Evolutionary conservation across 2,329 filamentous ascomycete species (phyloP).

Genomic region (Apiospora kogelbergensis): DNA sequence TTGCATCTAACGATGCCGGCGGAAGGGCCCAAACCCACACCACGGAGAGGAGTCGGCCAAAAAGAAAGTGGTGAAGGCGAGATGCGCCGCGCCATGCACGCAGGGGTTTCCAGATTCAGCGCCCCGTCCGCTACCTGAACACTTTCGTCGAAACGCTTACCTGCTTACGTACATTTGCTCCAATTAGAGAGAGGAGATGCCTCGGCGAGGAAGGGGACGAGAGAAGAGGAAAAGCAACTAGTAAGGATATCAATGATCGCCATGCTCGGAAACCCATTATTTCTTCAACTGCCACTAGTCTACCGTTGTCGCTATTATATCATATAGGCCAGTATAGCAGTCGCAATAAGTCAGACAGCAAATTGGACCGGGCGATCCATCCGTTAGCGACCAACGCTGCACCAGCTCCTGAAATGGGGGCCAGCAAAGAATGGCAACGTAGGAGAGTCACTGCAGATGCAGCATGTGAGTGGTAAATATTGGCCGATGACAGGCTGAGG

Average conservation of each 20-base stretch:
- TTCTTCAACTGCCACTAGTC: slow-evolving; percentile 1
- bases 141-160: neutral
- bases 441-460: neutral
- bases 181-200: neutral
- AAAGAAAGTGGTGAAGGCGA: neutral
- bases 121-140: neutral
- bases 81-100: neutral
- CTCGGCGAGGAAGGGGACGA: neutral
- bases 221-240: neutral
- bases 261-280: neutral
- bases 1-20: neutral
- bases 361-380: neutral
- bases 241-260: neutral
- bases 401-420: neutral
- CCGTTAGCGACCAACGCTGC: neutral
- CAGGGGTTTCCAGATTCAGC: slow-evolving; percentile 1
- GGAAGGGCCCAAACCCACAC: neutral
- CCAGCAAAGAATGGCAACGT: neutral
- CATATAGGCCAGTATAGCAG: neutral
- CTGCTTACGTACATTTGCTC: neutral
- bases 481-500: neutral
- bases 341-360: neutral
- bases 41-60: neutral
- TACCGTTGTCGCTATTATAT: neutral
- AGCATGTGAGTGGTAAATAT: neutral